Percentiles rank a stretch among this genome's conserved stretches.
phyloP scores from a whole-genome alignment of 2,329 filamentous ascomycete species.

The Hypomyces perniciosus region DNA sequence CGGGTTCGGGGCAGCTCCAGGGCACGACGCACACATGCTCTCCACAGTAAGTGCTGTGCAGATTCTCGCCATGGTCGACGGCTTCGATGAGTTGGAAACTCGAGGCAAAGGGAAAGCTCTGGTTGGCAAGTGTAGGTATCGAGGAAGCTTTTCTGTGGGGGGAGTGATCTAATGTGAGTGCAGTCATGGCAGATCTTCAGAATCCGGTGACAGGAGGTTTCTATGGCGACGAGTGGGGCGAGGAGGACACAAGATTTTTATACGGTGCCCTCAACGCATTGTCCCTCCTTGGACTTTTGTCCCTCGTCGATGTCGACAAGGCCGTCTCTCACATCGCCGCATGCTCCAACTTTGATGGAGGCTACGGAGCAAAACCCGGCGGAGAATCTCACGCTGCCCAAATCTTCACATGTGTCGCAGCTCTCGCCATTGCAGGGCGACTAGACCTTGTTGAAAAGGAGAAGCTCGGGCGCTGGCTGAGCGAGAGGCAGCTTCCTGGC shows the following conservation, averaged over 20 bases:
- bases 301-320: slow-evolving; percentile 70
- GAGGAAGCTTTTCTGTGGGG: slow-evolving; percentile 10
- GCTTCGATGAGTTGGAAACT: slow-evolving; percentile 72
- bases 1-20: slow-evolving; percentile 88
- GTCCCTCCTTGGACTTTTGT: slow-evolving; percentile 70
- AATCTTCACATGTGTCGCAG: slow-evolving; percentile 89
- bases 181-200: slow-evolving; percentile 76
- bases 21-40: slow-evolving; percentile 92
- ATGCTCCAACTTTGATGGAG: slow-evolving; percentile 91
- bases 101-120: slow-evolving; percentile 58
- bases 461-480: slow-evolving; percentile 81
- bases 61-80: slow-evolving; percentile 81
- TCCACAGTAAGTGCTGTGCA: slow-evolving; percentile 95
- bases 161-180: slow-evolving; percentile 11
- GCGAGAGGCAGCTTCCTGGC: slow-evolving; percentile 80
- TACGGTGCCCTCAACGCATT: slow-evolving; percentile 87
- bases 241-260: slow-evolving; percentile 90
- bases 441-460: slow-evolving; percentile 79
- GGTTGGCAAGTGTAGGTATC: slow-evolving; percentile 70
- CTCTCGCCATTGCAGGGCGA: slow-evolving; percentile 74
- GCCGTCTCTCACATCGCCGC: slow-evolving; percentile 73
- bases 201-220: slow-evolving; percentile 79
- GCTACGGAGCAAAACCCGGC: slow-evolving; percentile 82
- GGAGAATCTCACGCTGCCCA: slow-evolving; percentile 94
- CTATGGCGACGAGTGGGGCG: slow-evolving; percentile 91